Conservation (phyloP, 2,329 filamentous ascomycete genomes). For the Colletotrichum sidae region DNA sequence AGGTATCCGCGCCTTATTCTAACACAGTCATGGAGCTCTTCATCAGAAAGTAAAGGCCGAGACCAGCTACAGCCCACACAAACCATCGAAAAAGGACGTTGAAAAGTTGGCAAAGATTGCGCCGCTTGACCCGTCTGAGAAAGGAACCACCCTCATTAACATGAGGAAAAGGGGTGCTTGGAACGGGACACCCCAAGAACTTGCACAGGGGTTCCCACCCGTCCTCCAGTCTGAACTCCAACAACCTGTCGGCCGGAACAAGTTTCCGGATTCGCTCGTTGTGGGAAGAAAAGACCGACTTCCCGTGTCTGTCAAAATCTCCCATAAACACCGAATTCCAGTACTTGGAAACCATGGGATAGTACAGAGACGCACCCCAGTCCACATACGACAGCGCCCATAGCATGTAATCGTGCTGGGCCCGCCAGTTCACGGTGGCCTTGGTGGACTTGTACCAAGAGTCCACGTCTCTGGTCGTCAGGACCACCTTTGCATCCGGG, state of each 20-base stretch:
- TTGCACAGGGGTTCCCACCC: slow-evolving; percentile 58
- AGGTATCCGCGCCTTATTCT: too few relatives aligned
- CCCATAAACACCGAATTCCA: slow-evolving; percentile 76
- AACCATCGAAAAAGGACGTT: slow-evolving; percentile 17
- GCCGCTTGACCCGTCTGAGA: neutral
- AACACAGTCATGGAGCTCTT: too few relatives aligned
- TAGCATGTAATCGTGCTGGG: slow-evolving; percentile 38
- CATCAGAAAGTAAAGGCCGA: too few relatives aligned
- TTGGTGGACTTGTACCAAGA: slow-evolving; percentile 42
- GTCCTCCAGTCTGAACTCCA: slow-evolving; percentile 41
- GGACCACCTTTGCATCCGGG: slow-evolving; percentile 49
- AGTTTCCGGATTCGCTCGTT: slow-evolving; percentile 19
- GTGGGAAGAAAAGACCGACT: slow-evolving; percentile 41
- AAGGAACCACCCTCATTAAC: slow-evolving; percentile 44
- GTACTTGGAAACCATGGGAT: slow-evolving; percentile 77
- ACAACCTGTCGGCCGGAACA: slow-evolving; percentile 13
- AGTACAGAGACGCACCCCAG: slow-evolving; percentile 76
- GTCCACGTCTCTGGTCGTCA: slow-evolving; percentile 46
- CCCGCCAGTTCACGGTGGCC: slow-evolving; percentile 44
- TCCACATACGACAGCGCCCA: slow-evolving; percentile 50
- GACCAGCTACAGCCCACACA: neutral
- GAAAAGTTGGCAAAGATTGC: neutral
- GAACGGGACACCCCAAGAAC: slow-evolving; percentile 51
- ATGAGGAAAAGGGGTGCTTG: slow-evolving; percentile 48
- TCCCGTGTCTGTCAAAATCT: slow-evolving; percentile 61